Base-by-base conservation (phyloP, 345 rosid genomes). In the Moricandia arvensis region DNA sequence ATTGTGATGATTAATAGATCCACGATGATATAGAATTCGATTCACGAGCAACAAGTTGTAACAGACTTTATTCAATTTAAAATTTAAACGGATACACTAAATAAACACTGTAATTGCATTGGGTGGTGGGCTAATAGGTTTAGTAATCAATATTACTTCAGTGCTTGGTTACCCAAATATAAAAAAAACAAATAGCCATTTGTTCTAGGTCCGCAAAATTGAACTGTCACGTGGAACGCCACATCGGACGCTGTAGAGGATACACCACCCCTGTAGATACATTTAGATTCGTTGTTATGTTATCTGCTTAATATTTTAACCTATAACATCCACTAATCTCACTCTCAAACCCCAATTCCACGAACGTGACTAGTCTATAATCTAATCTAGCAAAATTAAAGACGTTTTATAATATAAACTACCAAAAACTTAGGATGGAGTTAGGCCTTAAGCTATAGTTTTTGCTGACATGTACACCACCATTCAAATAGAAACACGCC, bases 271-370 rank as follows among this genome's bases (percentile, higher is more conserved):
- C 43, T 68, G 57, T 68, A 68, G 63, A 75, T 54, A 63, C 62
- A 33, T 8, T 57, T 24, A 26, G 18, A 35, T 63, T 41, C 34
- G 8, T 65, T 70, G 51, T 37, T 43, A 81, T 75, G 67, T 66
- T 72, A 37, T 58, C 68, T 72, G 31, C 5, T 51, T 41, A 59
- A 38, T 61, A 66, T 57, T 69, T 31, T 66, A 68, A 59, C 58
- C 13, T 74, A 81, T 67, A 79, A 66, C 72, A 21, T 71, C 85
- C 85, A 79, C 87, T 76, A 79, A 74, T 76, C 73, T 79, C 64
- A 29, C n/a, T 35, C 73, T 35, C 68, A 59, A 35, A 66, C n/a
- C 38, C 61, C 73, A 77, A 57, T 45, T 27, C 59, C 75, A 66
- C 66, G 63, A 72, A 59, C 73, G 64, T 72, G 77, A 72, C 58